Percentiles rank a stretch among this genome's conserved stretches.
phyloP scores from a whole-genome alignment of 2,329 filamentous ascomycete species.

The Stenocarpella maydis region DNA sequence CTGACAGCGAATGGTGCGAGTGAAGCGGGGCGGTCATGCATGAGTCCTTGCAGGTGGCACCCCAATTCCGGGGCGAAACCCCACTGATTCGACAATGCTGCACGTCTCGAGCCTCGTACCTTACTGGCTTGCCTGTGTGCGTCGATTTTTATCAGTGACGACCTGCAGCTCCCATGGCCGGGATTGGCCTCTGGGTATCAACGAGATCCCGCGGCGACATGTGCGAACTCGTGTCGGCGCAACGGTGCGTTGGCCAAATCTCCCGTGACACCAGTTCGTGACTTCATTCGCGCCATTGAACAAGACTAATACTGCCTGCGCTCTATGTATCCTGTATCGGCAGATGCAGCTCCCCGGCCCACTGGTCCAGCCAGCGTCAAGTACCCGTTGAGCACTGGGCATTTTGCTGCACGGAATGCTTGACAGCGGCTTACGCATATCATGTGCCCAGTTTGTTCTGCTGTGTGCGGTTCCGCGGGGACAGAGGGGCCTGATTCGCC shows the following conservation, averaged over 20 bases:
- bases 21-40: conserved; percentile 17
- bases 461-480: neutral
- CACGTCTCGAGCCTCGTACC: conserved; percentile 2
- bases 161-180: conserved; percentile 5
- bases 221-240: conserved; percentile 1
- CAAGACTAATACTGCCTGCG: neutral
- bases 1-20: conserved; percentile 2
- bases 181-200: conserved; percentile 5
- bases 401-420: neutral
- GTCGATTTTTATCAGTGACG: conserved; percentile 3
- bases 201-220: neutral
- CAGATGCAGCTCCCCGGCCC: conserved; percentile 4
- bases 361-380: neutral
- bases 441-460: conserved; percentile 14
- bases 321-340: neutral
- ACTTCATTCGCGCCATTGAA: too few relatives aligned
- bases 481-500: neutral
- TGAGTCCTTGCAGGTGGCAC: conserved; percentile 11
- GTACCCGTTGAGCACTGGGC: neutral
- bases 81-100: conserved; percentile 21
- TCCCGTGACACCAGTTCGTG: neutral
- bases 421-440: neutral
- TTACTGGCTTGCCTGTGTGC: neutral
- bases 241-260: neutral
- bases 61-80: neutral